Percentiles rank a stretch among this genome's conserved stretches.
phyloP scores from a whole-genome alignment of 352 stramenopile genomes.

The Globisporangium alternatum region DNA sequence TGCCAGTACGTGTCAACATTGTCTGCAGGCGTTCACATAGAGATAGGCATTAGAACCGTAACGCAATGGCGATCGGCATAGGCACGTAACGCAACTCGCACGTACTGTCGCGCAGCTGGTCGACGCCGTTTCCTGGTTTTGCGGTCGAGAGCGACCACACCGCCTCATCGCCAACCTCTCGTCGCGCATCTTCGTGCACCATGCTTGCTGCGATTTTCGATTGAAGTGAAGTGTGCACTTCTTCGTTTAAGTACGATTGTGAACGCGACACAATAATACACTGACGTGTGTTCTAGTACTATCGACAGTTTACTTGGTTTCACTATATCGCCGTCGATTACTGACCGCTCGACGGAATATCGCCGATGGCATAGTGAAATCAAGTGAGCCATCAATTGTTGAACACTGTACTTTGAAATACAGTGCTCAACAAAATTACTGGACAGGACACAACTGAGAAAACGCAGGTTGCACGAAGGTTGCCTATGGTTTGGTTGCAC shows the following conservation, averaged over 20 bases:
- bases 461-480: conserved; percentile 6
- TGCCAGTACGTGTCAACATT: conserved; percentile 98
- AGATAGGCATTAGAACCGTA: conserved; percentile 5
- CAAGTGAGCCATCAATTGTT: no score
- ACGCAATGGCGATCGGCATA: neutral
- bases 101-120: conserved; percentile 94
- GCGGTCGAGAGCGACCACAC: conserved; percentile 96
- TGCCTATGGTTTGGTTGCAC: no score
- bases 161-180: conserved; percentile 85
- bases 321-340: no score
- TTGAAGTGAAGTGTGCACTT: conserved; percentile 8
- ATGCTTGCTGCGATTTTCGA: neutral
- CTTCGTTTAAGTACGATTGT: neutral
- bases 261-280: no score
- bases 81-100: conserved; percentile 6
- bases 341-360: no score
- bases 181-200: conserved; percentile 22
- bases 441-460: conserved; percentile 4
- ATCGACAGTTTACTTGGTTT: neutral
- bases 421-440: conserved; percentile 10
- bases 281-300: no score
- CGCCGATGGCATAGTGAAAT: no score
- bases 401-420: no score
- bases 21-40: conserved; percentile 35
- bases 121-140: conserved; percentile 97